Percentiles rank a stretch among this genome's conserved stretches.
Evolutionary conservation across 73 alveolate species (phyloP).

Genomic region (Tetrahymena malaccensis): DNA sequence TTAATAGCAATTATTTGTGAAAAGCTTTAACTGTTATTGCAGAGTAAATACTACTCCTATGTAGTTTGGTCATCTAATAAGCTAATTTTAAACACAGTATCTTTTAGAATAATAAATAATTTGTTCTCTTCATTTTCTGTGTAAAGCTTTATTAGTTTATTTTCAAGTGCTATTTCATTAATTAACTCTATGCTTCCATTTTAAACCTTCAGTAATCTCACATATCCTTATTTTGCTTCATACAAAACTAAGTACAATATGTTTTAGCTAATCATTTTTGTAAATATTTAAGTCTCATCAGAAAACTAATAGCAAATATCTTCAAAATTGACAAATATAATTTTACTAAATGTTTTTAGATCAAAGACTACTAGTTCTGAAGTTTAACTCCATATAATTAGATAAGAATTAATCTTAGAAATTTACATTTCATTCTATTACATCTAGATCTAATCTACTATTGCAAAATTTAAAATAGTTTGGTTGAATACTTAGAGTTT

Average conservation of each 20-base stretch:
- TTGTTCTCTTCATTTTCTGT: background rate
- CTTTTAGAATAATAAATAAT: background rate
- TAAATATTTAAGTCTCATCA: background rate
- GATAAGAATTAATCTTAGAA: background rate
- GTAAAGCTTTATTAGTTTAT: too few relatives aligned
- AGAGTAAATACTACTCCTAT: background rate
- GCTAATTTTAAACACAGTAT: background rate
- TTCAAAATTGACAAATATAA: background rate
- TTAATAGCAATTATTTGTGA: background rate
- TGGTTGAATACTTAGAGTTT: background rate
- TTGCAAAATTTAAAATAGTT: background rate
- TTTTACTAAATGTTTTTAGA: background rate
- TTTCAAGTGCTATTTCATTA: background rate
- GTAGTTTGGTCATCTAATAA: background rate
- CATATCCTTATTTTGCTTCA: background rate
- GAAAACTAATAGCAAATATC: background rate
- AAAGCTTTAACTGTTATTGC: background rate
- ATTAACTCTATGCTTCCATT: background rate
- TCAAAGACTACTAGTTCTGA: background rate
- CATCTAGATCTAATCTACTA: background rate
- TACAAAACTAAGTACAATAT: background rate
- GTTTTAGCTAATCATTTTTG: background rate
- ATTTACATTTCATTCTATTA: background rate
- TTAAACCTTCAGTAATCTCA: background rate
- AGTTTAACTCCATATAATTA: background rate